Percentiles rank a stretch among this genome's conserved stretches.
Conservation (phyloP, 2,329 filamentous ascomycete genomes). For the Aspergillus fischeri region DNA sequence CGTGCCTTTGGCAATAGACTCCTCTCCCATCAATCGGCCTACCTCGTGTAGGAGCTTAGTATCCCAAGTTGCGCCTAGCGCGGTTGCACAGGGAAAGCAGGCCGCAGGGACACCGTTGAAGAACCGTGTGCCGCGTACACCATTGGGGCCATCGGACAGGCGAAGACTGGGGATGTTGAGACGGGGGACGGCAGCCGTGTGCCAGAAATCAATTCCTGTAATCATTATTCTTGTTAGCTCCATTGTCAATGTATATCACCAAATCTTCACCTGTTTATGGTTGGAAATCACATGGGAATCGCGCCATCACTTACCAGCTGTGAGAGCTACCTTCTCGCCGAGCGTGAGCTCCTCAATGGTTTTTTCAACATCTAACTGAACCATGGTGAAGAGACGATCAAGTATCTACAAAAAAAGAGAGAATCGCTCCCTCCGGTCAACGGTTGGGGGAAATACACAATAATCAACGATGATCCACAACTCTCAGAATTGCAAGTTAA, state of each 20-base stretch:
- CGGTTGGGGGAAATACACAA: background rate
- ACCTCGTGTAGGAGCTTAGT: conserved; percentile 64
- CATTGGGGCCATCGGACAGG: conserved; percentile 67
- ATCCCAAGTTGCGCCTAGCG: conserved; percentile 76
- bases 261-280: too few species aligned
- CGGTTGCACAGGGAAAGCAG: conserved; percentile 74
- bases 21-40: conserved; percentile 66
- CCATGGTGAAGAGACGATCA: conserved; percentile 20
- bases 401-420: background rate
- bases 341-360: conserved; percentile 52
- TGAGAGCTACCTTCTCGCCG: conserved; percentile 54
- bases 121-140: conserved; percentile 64
- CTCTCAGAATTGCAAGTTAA: background rate
- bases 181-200: conserved; percentile 59
- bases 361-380: conserved; percentile 39
- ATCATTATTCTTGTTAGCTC: background rate
- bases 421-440: conserved; percentile 1
- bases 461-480: background rate
- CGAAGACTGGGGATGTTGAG: conserved; percentile 63
- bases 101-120: conserved; percentile 67
- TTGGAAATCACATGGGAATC: background rate
- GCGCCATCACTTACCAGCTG: conserved; percentile 26
- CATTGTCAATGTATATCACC: background rate
- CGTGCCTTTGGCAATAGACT: conserved; percentile 68
- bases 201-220: conserved; percentile 59